phyloP scores from a whole-genome alignment of 179 eudicot species.

The Silene coronaria region DNA sequence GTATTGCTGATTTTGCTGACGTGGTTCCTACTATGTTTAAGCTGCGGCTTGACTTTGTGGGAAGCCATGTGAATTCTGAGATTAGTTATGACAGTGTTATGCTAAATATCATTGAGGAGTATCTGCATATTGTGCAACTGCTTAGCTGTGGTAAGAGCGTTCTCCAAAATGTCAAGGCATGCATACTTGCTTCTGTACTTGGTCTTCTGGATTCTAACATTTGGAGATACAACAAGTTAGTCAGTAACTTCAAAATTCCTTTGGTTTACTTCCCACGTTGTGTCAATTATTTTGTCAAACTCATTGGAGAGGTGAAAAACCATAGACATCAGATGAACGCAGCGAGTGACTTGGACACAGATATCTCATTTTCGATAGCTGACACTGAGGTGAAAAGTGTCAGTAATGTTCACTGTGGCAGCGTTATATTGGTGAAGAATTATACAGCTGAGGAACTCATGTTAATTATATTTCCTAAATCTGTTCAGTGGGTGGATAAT shows the following conservation, averaged over 20 bases:
- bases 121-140: constrained; percentile 58
- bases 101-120: constrained; percentile 65
- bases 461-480: constrained; percentile 51
- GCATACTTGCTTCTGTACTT: constrained; percentile 61
- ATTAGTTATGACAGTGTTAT: constrained; percentile 52
- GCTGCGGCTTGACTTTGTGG: constrained; percentile 56
- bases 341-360: constrained; percentile 33
- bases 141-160: constrained; percentile 49
- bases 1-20: constrained; percentile 59
- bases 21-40: constrained; percentile 59
- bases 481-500: constrained; percentile 75
- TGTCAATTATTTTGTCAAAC: constrained; percentile 57
- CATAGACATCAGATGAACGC: constrained; percentile 34
- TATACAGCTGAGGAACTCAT: constrained; percentile 58
- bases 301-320: constrained; percentile 55
- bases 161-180: constrained; percentile 63
- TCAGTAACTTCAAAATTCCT: constrained; percentile 53
- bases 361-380: constrained; percentile 24
- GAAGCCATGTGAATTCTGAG: constrained; percentile 44
- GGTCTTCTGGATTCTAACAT: constrained; percentile 45
- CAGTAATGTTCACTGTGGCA: constrained; percentile 37
- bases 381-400: constrained; percentile 35
- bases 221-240: constrained; percentile 57
- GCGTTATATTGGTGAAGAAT: constrained; percentile 42
- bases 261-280: constrained; percentile 76